phyloP scores from a whole-genome alignment of 805 yeast species.

The Candida dendrica region DNA sequence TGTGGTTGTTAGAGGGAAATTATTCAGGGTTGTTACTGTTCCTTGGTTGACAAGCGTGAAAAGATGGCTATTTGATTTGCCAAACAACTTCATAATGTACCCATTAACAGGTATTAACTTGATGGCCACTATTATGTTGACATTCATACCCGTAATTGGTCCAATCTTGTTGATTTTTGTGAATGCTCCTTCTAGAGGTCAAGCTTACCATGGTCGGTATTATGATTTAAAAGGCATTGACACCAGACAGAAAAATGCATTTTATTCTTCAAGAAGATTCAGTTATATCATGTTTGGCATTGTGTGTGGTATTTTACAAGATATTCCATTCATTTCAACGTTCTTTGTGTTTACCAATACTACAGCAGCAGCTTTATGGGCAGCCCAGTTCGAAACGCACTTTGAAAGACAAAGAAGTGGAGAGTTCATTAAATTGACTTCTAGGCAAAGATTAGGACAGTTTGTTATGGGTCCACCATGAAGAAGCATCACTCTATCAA shows the following conservation, averaged over 20 bases:
- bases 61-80: conserved; percentile 25
- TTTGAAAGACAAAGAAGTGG: not conserved
- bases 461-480: not conserved
- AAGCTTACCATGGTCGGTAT: conserved; percentile 46
- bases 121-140: conserved; percentile 28
- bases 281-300: conserved; percentile 46
- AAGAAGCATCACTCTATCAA: not conserved
- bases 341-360: conserved; percentile 52
- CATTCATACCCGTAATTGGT: conserved; percentile 51
- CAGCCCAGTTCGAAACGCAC: conserved; percentile 29
- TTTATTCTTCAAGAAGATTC: conserved; percentile 30
- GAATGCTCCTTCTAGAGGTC: conserved; percentile 49
- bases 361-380: conserved; percentile 64
- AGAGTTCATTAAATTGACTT: not conserved
- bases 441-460: not conserved
- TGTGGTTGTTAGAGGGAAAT: conserved; percentile 33
- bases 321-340: conserved; percentile 45
- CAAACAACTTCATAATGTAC: conserved; percentile 26
- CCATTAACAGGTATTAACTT: conserved; percentile 35
- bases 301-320: conserved; percentile 41
- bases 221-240: conserved; percentile 47
- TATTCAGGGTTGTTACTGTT: conserved; percentile 24
- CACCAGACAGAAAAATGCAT: conserved; percentile 30
- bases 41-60: conserved; percentile 26
- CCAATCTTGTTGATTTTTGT: conserved; percentile 43